Evolutionary conservation across 306 rosid genomes (phyloP).

Genomic region (Inga leiocalycina): DNA sequence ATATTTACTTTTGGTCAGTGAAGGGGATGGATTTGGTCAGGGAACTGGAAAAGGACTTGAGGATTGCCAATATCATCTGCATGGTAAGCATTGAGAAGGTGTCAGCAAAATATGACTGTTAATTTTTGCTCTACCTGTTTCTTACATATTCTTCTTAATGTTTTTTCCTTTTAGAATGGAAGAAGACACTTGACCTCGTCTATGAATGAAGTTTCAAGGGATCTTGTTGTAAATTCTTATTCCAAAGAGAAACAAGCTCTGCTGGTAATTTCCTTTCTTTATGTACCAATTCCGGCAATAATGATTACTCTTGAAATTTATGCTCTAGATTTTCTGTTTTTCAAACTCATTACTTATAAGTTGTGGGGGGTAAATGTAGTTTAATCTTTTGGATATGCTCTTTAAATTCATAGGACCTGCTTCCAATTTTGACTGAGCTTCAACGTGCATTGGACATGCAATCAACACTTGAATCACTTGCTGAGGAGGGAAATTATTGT

Average conservation of each 20-base stretch:
- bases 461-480: constrained; percentile 83
- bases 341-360: constrained; percentile 9
- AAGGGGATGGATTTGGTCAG: constrained; percentile 99
- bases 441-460: constrained; percentile 81
- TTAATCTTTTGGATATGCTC: constrained; percentile 21
- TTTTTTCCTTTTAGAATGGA: constrained; percentile 77
- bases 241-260: constrained; percentile 94
- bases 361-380: constrained; percentile 20
- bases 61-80: constrained; percentile 97
- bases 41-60: constrained; percentile 94
- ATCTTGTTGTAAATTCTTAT: constrained; percentile 86
- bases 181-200: constrained; percentile 93
- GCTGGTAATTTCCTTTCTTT: constrained; percentile 62
- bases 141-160: constrained; percentile 31
- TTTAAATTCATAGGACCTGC: constrained; percentile 64
- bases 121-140: constrained; percentile 33
- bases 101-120: constrained; percentile 26
- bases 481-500: constrained; percentile 90
- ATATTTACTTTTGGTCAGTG: constrained; percentile 96
- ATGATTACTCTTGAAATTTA: constrained; percentile 23
- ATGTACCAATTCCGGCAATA: constrained; percentile 6
- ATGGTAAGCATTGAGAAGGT: constrained; percentile 61
- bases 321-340: constrained; percentile 25
- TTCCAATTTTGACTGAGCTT: constrained; percentile 87
- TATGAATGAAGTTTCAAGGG: constrained; percentile 94